phyloP scores from a whole-genome alignment of 148 eudicot species.

The Amaranthus palmeri region DNA sequence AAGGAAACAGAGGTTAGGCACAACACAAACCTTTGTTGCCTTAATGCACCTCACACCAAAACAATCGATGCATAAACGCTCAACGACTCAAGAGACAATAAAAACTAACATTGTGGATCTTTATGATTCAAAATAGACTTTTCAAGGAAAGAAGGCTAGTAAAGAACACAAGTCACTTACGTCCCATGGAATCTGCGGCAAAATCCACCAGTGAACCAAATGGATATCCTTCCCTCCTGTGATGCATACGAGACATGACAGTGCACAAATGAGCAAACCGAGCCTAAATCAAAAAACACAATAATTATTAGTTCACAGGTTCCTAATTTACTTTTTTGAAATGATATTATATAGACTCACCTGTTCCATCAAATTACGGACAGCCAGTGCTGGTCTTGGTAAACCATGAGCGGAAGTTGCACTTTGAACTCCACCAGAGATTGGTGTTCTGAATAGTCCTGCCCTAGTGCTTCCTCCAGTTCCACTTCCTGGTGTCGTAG shows the following conservation, averaged over 20 bases:
- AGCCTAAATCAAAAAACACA: constrained; percentile 44
- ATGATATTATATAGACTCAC: constrained; percentile 21
- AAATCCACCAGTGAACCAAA: constrained; percentile 97
- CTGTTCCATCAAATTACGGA: constrained; percentile 98
- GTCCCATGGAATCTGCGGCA: constrained; percentile 95
- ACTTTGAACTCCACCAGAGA: constrained; percentile 99
- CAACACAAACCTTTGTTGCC: too few relatives aligned
- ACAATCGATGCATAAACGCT: too few relatives aligned
- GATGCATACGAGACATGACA: constrained; percentile 97
- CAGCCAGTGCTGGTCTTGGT: constrained; percentile 93
- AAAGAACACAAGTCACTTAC: constrained; percentile 49
- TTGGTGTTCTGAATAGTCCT: constrained; percentile 94
- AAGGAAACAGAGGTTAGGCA: too few relatives aligned
- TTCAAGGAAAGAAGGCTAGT: background rate
- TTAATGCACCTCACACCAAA: too few relatives aligned
- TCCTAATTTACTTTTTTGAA: background rate
- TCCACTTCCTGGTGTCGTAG: constrained; percentile 26
- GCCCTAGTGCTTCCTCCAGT: constrained; percentile 51
- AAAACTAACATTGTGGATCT: too few relatives aligned
- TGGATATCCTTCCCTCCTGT: constrained; percentile 92
- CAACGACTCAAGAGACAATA: too few relatives aligned
- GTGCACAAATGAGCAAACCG: constrained; percentile 97
- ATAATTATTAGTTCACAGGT: background rate
- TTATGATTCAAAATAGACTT: too few relatives aligned
- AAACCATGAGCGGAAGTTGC: constrained; percentile 96